Evolutionary conservation across 2,329 filamentous ascomycete genomes (phyloP), one percentile per base, ranked within the genome.

Genomic region (Colletotrichum salicis): DNA sequence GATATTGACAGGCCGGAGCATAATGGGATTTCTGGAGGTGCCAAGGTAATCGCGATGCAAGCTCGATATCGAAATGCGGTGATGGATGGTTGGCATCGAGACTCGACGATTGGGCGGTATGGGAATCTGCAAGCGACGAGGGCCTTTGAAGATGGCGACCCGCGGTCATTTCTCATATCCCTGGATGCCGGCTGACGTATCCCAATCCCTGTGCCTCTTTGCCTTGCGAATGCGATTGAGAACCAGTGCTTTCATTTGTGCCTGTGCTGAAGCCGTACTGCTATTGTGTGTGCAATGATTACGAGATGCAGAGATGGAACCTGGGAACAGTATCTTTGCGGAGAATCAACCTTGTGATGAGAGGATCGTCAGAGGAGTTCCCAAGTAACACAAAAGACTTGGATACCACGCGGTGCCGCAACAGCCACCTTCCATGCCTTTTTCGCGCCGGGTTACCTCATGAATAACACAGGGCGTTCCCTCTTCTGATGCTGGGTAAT

Each of bases 61-160:
- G 64, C 24, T 41, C 57, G 68, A 71, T 68, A 31, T 51, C 63
- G 64, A 45, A 48, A 68, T 63, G 57, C 54, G 37, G 58, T 24
- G 41, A 71, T 59, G 69, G 58, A 52, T 68, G 35, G 27, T 27
- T 35, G 33, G 54, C 69, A 71, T 71, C 69, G 64, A 62, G 41
- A 71, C 12, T 45, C 52, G 35, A 35, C 64, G 45, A 64, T 68
- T 71, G 64, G 65, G 27, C 12, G 31, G 7, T n/a, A 68, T 22
- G 37, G 54, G 11, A 35, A 24, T 52, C 58, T 35, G 33, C n/a
- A n/a, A 58, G 24, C 13, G 33, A 63, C 22, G 22, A 64, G 45
- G 51, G 51, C 51, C 58, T 58, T 27, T 35, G 41, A 63, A 45
- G 51, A 57, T 41, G 57, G 48, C 13, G 52, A 41, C 52, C 52